A percentile compares a stretch with the other conserved stretches of the same genome.
Evolutionary conservation across 768 basidiomycete genomes (phyloP).

Genomic region (Amanita jacksonii): DNA sequence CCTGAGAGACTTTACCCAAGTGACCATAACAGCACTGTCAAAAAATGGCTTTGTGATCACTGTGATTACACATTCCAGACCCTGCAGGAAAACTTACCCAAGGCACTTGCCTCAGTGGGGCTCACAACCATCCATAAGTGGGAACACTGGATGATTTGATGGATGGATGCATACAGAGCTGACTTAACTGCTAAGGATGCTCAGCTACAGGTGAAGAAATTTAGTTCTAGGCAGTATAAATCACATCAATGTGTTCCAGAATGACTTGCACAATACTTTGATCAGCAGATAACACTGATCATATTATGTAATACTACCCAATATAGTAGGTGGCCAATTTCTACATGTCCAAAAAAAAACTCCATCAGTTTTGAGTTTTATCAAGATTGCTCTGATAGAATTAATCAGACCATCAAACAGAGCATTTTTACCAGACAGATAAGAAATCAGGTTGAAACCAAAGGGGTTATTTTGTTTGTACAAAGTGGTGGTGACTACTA

Average conservation of each 20-base stretch:
- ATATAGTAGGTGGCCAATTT: conserved; percentile 12
- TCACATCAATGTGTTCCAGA: conserved; percentile 20
- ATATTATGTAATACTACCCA: conserved; percentile 9
- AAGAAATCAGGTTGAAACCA: conserved; percentile 1
- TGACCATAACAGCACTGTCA: too few relatives aligned
- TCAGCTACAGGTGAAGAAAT: conserved; percentile 19
- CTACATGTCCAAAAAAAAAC: conserved; percentile 9
- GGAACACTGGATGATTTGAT: conserved; percentile 24
- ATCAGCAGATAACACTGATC: neutral
- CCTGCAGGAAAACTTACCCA: conserved; percentile 18
- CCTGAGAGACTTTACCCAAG: too few relatives aligned
- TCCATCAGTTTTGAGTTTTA: conserved; percentile 14
- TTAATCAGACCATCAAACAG: conserved; percentile 10
- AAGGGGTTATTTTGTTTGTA: conserved; percentile 4
- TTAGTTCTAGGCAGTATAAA: conserved; percentile 22
- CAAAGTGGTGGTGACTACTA: conserved; percentile 10
- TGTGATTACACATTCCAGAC: conserved; percentile 19
- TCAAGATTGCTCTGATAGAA: conserved; percentile 12
- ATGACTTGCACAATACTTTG: conserved; percentile 9
- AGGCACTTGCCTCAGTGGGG: conserved; percentile 16
- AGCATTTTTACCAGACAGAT: conserved; percentile 11
- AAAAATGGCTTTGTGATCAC: conserved; percentile 12
- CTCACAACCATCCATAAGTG: conserved; percentile 16
- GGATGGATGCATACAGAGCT: conserved; percentile 24
- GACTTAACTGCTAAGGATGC: conserved; percentile 20